Conservation (phyloP, 495 filamentous ascomycete species). For the Pseudevernia furfuracea region DNA sequence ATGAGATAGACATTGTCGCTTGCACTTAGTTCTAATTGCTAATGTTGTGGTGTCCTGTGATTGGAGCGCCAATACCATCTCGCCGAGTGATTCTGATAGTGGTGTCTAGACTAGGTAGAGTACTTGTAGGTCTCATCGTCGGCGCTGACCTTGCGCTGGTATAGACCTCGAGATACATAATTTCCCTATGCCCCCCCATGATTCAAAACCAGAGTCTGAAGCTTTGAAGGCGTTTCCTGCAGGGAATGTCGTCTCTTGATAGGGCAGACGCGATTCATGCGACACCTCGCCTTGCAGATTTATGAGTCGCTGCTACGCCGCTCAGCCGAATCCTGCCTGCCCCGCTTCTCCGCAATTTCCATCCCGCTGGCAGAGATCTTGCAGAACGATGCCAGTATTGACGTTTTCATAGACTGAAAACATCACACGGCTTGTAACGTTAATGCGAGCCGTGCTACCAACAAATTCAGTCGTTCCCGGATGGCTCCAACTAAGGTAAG, state of each 20-base stretch:
- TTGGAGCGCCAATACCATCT: not conserved
- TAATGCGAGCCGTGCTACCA: not conserved
- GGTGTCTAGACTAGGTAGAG: not conserved
- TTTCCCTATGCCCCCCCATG: not conserved
- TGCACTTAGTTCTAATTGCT: not conserved
- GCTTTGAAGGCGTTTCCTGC: not conserved
- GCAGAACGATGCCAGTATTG: not conserved
- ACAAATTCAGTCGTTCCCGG: not conserved
- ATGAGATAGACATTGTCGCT: not conserved
- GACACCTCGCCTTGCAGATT: not conserved
- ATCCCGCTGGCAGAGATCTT: not conserved
- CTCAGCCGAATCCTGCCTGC: not conserved
- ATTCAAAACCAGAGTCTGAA: not conserved
- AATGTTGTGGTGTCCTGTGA: not conserved
- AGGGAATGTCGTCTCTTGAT: not conserved
- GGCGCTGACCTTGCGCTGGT: not conserved
- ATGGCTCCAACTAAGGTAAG: conserved; percentile 1
- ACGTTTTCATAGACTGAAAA: not conserved
- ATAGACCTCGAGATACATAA: not conserved
- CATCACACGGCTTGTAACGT: not conserved
- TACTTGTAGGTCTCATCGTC: no score
- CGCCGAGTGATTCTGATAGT: not conserved
- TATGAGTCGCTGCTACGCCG: conserved; percentile 6
- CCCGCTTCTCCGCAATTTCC: conserved; percentile 8
- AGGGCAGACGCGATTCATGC: conserved; percentile 6